Percentiles rank a stretch among this genome's conserved stretches.
Conservation (phyloP, 1,284 basidiomycete species). For the Boletellus sp. region DNA sequence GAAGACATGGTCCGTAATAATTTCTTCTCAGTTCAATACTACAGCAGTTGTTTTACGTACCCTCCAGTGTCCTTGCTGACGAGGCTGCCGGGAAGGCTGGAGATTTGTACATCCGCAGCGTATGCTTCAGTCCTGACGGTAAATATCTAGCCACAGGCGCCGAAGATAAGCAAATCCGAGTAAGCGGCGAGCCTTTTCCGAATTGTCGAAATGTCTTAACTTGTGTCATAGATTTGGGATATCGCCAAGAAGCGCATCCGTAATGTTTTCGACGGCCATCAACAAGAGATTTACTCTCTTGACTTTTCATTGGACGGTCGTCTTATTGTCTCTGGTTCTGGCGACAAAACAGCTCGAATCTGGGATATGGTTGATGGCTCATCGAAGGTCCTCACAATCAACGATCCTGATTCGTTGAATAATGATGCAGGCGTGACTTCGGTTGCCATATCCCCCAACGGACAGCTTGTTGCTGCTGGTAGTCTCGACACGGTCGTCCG, state of each 20-base stretch:
- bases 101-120: constrained; percentile 81
- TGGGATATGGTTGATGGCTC: constrained; percentile 77
- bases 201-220: constrained; percentile 8
- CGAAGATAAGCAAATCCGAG: constrained; percentile 80
- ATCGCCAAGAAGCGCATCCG: constrained; percentile 71
- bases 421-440: constrained; percentile 78
- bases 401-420: constrained; percentile 50
- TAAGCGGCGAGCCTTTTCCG: constrained; percentile 36
- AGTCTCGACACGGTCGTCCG: constrained; percentile 82
- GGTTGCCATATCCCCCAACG: constrained; percentile 80
- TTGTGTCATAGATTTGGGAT: constrained; percentile 72
- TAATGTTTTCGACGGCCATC: constrained; percentile 79
- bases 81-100: constrained; percentile 61
- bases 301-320: constrained; percentile 82
- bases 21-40: background rate
- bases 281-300: constrained; percentile 88
- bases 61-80: constrained; percentile 63
- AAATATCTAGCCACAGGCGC: constrained; percentile 80
- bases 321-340: constrained; percentile 84
- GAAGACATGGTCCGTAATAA: constrained; percentile 51
- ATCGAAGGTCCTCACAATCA: constrained; percentile 59
- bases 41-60: constrained; percentile 13
- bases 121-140: constrained; percentile 83
- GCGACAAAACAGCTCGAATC: constrained; percentile 85
- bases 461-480: constrained; percentile 78